Percentiles rank a stretch among this genome's conserved stretches.
Evolutionary conservation across 768 basidiomycete genomes (phyloP).

Genomic region (Rubroboletus pulcherrimus): DNA sequence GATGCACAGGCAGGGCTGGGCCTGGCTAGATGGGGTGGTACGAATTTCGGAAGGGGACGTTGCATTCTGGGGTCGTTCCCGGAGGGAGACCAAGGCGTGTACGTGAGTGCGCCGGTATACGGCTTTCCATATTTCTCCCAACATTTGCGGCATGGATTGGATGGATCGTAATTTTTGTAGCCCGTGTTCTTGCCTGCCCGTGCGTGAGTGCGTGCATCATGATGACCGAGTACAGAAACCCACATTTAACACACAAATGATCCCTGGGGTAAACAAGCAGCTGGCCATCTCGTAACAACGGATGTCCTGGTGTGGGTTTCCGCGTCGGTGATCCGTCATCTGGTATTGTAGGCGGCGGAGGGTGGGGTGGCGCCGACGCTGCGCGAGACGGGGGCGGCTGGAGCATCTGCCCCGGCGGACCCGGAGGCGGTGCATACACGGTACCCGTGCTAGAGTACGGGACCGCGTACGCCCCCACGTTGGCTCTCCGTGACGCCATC

Average conservation of each 20-base stretch:
- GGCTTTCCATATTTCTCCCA: slow-evolving; percentile 67
- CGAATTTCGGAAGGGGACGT: slow-evolving; percentile 25
- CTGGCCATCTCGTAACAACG: slow-evolving; percentile 56
- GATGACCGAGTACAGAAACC: slow-evolving; percentile 8
- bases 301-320: slow-evolving; percentile 61
- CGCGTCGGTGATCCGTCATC: slow-evolving; percentile 64
- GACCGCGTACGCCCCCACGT: slow-evolving; percentile 19
- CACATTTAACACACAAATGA: slow-evolving; percentile 66
- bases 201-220: neutral
- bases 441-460: slow-evolving; percentile 10
- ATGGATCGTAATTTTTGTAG: slow-evolving; percentile 66
- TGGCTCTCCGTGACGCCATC: slow-evolving; percentile 11
- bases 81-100: slow-evolving; percentile 40
- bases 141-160: slow-evolving; percentile 66
- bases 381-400: slow-evolving; percentile 7
- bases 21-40: slow-evolving; percentile 20
- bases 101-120: slow-evolving; percentile 58
- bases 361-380: slow-evolving; percentile 12
- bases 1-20: neutral
- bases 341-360: slow-evolving; percentile 15
- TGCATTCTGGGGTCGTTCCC: slow-evolving; percentile 25
- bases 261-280: slow-evolving; percentile 69
- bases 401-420: neutral
- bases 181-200: slow-evolving; percentile 65
- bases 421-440: slow-evolving; percentile 13